phyloP scores from a whole-genome alignment of 2,329 filamentous ascomycete species.

The Rutstroemia sp. region DNA sequence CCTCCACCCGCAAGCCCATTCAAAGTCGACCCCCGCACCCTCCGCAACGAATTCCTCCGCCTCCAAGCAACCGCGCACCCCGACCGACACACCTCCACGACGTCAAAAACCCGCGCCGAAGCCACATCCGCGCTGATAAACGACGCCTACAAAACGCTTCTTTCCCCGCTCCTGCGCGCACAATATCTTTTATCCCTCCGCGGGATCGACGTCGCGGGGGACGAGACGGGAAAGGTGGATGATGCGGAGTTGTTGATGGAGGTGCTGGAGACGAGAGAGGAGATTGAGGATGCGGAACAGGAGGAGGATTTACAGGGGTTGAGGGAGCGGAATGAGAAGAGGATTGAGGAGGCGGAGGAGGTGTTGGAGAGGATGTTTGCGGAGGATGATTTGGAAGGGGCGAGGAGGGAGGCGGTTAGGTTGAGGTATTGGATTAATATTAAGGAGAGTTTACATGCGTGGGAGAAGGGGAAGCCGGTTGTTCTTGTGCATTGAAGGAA shows the following conservation, averaged over 20 bases:
- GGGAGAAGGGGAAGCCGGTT: constrained; percentile 66
- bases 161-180: constrained; percentile 71
- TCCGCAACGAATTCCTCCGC: constrained; percentile 79
- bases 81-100: constrained; percentile 42
- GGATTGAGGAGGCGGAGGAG: constrained; percentile 57
- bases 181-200: constrained; percentile 73
- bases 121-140: constrained; percentile 79
- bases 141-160: constrained; percentile 81
- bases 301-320: constrained; percentile 59
- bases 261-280: constrained; percentile 73
- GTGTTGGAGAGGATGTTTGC: constrained; percentile 58
- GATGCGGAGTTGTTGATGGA: constrained; percentile 64
- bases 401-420: constrained; percentile 65
- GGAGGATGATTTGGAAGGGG: constrained; percentile 55
- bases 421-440: constrained; percentile 91
- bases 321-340: constrained; percentile 56
- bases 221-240: constrained; percentile 55
- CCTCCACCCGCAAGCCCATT: constrained; percentile 75
- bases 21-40: constrained; percentile 57
- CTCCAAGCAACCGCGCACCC: constrained; percentile 74
- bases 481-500: constrained; percentile 43
- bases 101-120: constrained; percentile 57
- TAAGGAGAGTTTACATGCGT: constrained; percentile 68
- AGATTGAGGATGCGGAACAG: constrained; percentile 60
- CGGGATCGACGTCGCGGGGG: constrained; percentile 57